These are phyloP conservation scores for Holtermannia corniformis DNA, from an alignment of 768 basidiomycete genomes.

Conservation along the genomic window DNA sequence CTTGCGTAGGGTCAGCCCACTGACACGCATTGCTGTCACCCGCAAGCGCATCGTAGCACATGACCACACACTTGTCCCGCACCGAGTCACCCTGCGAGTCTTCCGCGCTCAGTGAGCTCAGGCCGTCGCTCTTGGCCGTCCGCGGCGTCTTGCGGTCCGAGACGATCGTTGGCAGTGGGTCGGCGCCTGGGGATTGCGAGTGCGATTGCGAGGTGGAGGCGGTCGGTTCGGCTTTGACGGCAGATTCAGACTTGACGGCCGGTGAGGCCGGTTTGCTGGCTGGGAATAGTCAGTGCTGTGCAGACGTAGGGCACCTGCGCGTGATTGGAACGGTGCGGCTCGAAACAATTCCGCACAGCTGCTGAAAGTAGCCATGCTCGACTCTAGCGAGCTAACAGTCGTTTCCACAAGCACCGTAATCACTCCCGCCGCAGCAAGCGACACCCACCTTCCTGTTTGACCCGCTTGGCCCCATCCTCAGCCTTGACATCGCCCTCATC, in stretches of 20 bases:
- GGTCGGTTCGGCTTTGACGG: conserved; percentile 2
- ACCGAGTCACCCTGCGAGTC: conserved; percentile 58
- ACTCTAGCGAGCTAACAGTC: too few relatives aligned
- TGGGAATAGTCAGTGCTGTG: too few relatives aligned
- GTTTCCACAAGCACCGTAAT: background rate
- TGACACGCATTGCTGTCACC: conserved; percentile 76
- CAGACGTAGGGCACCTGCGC: too few relatives aligned
- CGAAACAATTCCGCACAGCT: too few relatives aligned
- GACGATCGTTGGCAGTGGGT: conserved; percentile 30
- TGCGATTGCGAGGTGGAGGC: background rate
- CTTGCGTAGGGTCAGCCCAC: conserved; percentile 39
- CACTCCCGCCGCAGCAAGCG: background rate
- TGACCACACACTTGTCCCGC: conserved; percentile 75
- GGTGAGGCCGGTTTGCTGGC: conserved; percentile 3
- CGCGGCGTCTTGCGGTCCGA: conserved; percentile 41
- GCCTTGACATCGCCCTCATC: conserved; percentile 29
- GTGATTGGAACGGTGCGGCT: too few relatives aligned
- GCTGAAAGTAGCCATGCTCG: too few relatives aligned
- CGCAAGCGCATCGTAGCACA: conserved; percentile 85
- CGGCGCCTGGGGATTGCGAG: conserved; percentile 1
- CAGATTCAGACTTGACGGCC: background rate
- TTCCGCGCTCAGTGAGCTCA: conserved; percentile 40
- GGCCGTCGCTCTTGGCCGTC: conserved; percentile 61
- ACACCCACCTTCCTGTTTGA: conserved; percentile 28
- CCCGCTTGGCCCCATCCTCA: conserved; percentile 15